These are phyloP conservation scores for Termitomyces eurrhizus DNA, from an alignment of 768 basidiomycete species.

Conservation along the genomic window DNA sequence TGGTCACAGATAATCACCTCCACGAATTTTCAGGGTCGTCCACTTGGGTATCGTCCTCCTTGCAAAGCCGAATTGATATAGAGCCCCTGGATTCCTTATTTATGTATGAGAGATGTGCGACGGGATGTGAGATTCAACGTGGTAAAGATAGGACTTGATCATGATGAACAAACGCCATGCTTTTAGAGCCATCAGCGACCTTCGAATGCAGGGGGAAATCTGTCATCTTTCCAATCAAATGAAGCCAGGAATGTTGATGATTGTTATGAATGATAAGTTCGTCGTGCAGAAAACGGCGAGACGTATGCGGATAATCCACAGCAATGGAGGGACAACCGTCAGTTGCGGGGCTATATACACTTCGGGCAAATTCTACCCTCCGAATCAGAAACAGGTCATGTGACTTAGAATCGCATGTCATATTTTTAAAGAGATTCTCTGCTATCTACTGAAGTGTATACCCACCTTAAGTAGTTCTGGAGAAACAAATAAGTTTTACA, in stretches of 20 bases:
- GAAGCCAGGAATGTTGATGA: neutral
- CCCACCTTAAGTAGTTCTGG: too few species aligned
- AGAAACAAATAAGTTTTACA: too few species aligned
- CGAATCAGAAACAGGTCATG: too few species aligned
- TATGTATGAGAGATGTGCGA: neutral
- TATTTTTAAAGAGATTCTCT: too few species aligned
- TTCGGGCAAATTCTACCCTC: too few species aligned
- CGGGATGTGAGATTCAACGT: neutral
- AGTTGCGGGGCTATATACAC: too few species aligned
- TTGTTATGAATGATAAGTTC: neutral
- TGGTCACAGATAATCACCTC: neutral
- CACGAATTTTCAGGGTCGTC: neutral
- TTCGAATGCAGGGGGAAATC: neutral
- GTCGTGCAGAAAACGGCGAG: neutral
- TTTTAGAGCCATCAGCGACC: neutral
- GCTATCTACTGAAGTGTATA: too few species aligned
- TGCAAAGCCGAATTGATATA: neutral
- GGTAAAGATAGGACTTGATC: neutral
- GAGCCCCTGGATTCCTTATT: neutral
- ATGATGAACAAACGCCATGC: neutral
- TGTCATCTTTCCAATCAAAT: too few species aligned
- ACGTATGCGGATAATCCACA: neutral
- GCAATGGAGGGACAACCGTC: too few species aligned
- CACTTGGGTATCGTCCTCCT: neutral
- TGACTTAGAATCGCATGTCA: too few species aligned